Evolutionary conservation across 1,284 basidiomycete genomes (phyloP).

Genomic region (Trametes polyzona): DNA sequence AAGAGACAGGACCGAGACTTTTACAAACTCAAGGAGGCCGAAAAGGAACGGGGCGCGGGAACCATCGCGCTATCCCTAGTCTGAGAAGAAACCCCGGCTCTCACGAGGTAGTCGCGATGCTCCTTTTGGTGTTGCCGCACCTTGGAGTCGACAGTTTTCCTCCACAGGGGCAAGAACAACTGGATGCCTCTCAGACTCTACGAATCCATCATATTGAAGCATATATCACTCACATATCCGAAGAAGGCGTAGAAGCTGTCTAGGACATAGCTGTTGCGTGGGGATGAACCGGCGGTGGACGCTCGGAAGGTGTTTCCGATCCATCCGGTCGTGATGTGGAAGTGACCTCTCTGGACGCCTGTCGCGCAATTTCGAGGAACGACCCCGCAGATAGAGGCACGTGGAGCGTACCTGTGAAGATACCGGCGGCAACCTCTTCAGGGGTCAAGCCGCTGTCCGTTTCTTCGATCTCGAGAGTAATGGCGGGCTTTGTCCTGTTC

Average conservation of each 20-base stretch:
- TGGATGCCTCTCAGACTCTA: slow-evolving; percentile 25
- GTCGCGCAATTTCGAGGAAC: slow-evolving; percentile 42
- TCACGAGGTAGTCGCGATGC: slow-evolving; percentile 51
- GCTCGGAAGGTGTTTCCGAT: slow-evolving; percentile 74
- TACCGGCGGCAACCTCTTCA: slow-evolving; percentile 63
- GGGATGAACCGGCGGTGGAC: slow-evolving; percentile 69
- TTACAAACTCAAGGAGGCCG: too few species aligned
- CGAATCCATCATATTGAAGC: not conserved
- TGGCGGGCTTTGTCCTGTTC: slow-evolving; percentile 79
- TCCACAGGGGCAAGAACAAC: slow-evolving; percentile 58
- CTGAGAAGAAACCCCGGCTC: slow-evolving; percentile 25
- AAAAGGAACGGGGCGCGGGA: too few species aligned
- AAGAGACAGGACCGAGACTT: too few species aligned
- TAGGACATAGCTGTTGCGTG: slow-evolving; percentile 60
- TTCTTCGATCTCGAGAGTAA: slow-evolving; percentile 85
- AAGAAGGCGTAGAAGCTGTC: slow-evolving; percentile 54
- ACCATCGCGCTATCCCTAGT: not conserved
- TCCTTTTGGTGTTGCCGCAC: slow-evolving; percentile 50
- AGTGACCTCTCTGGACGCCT: slow-evolving; percentile 75
- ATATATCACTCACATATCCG: slow-evolving; percentile 43
- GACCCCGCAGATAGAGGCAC: slow-evolving; percentile 79
- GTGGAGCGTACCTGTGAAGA: slow-evolving; percentile 75
- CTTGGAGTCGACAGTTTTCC: slow-evolving; percentile 53
- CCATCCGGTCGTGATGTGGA: slow-evolving; percentile 79
- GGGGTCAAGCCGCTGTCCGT: slow-evolving; percentile 70